Conservation (phyloP, 2,329 filamentous ascomycete genomes). For the Fusarium clavum region DNA sequence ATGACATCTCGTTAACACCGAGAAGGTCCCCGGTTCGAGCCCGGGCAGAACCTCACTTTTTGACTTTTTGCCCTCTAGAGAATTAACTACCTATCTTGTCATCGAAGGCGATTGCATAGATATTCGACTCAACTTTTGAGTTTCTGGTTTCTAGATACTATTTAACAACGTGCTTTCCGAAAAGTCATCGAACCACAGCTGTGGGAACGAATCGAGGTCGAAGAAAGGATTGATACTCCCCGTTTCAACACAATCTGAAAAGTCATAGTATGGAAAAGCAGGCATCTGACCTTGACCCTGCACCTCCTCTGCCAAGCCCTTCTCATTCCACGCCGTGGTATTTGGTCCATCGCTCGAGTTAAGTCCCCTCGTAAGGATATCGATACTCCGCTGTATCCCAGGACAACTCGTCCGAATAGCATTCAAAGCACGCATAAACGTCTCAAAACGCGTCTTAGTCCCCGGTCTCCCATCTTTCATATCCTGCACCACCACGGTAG, state of each 20-base stretch:
- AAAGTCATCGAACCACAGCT: not conserved
- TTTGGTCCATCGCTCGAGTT: not conserved
- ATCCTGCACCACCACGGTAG: not conserved
- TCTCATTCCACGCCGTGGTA: rapidly evolving
- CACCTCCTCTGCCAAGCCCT: rapidly evolving
- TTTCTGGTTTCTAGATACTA: not conserved
- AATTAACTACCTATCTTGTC: not conserved
- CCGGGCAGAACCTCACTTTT: not conserved
- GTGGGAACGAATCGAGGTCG: not conserved
- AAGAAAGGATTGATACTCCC: not conserved
- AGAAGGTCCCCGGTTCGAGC: not conserved
- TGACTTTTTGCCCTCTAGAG: rapidly evolving
- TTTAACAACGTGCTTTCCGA: not conserved
- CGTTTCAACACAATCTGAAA: not conserved
- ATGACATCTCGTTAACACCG: not conserved
- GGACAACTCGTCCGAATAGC: not conserved
- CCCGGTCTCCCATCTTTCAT: not conserved
- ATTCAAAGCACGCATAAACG: not conserved
- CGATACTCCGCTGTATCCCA: not conserved
- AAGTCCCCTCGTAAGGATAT: not conserved
- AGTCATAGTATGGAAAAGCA: not conserved
- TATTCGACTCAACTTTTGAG: rapidly evolving
- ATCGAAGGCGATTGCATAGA: not conserved
- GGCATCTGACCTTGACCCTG: not conserved
- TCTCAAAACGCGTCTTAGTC: not conserved